These are phyloP conservation scores for Claviceps capensis DNA, from an alignment of 2,329 filamentous ascomycete species.

Conservation along the genomic window DNA sequence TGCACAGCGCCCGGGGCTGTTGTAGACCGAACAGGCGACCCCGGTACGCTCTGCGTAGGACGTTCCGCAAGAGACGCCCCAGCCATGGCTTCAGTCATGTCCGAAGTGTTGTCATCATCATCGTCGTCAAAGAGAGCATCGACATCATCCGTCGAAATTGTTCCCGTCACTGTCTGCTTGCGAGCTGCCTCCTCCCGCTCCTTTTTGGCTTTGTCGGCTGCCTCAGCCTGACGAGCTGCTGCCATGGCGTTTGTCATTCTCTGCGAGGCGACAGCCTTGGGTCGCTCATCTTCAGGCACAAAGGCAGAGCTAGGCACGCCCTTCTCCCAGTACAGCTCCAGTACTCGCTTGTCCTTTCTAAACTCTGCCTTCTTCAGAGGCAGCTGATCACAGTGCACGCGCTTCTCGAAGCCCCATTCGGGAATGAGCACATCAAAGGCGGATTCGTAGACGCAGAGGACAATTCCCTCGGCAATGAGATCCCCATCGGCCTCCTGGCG, in stretches of 20 bases:
- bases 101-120: conserved; percentile 75
- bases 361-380: conserved; percentile 99
- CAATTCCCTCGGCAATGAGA: conserved; percentile 87
- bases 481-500: conserved; percentile 78
- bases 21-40: conserved; percentile 70
- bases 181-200: conserved; percentile 84
- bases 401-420: conserved; percentile 98
- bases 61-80: conserved; percentile 82
- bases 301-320: conserved; percentile 92
- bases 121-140: conserved; percentile 96
- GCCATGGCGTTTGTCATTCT: conserved; percentile 62
- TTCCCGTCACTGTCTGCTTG: conserved; percentile 88
- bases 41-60: conserved; percentile 88
- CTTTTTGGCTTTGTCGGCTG: conserved; percentile 65
- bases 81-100: conserved; percentile 80
- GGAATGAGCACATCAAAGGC: conserved; percentile 97
- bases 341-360: conserved; percentile 83
- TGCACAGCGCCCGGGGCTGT: conserved; percentile 57
- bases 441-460: conserved; percentile 95
- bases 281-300: conserved; percentile 90
- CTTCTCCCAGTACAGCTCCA: conserved; percentile 99
- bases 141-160: conserved; percentile 82
- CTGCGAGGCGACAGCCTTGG: conserved; percentile 64
- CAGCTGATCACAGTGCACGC: conserved; percentile 95
- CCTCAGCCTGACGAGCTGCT: conserved; percentile 68